Evolutionary conservation across 352 stramenopile genomes (phyloP), one percentile per base, ranked within the genome.

Genomic region (Globisporangium spinosum): DNA sequence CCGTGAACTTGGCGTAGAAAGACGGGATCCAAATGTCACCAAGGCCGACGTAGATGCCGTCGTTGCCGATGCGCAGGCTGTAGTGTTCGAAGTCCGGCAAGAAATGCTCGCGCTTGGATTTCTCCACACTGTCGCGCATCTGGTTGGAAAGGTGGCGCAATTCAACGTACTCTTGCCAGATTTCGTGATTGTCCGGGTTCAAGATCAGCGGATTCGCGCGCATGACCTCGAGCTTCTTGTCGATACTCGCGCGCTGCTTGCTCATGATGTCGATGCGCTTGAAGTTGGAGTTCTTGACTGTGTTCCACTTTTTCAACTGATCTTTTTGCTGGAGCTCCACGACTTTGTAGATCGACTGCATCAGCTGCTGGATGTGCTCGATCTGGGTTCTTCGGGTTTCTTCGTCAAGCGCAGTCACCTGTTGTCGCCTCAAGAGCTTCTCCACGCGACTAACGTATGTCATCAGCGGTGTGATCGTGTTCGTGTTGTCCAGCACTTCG

Each of bases 131-230:
- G 12, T 82, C 72, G 9, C 70, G 75, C 47, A 93, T 65, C 56
- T 91, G 81, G 9, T 78, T 84, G 3, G 73, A 79, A 6, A 93
- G 65, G 34, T 87, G 82, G 5, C 85, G 83, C 12, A 93, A 59
- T 57, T 93, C 85, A 53, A 90, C 80, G 53, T 87, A 91, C 57
- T 91, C 85, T n/a, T 80, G 71, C 82, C 80, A 89, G 22, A 81
- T 49, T 0, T 55, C 53, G 22, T 81, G 75, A 40, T 89, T 88
- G 8, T 84, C 80, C 3, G 79, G 82, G 15, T 71, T 74, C 23
- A 87, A 53, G 8, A 85, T 72, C n/a, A 63, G 68, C 4, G 62
- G 61, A 13, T 75, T 73, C 2, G 73, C 72, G 2, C 73, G 81
- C 80, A 90, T 90, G n/a, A 77, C 76, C 8, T 89, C 78, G 3